Percentiles rank a stretch among this genome's conserved stretches.
phyloP scores from a whole-genome alignment of 2,329 filamentous ascomycete genomes.

The Beauveria sp. region DNA sequence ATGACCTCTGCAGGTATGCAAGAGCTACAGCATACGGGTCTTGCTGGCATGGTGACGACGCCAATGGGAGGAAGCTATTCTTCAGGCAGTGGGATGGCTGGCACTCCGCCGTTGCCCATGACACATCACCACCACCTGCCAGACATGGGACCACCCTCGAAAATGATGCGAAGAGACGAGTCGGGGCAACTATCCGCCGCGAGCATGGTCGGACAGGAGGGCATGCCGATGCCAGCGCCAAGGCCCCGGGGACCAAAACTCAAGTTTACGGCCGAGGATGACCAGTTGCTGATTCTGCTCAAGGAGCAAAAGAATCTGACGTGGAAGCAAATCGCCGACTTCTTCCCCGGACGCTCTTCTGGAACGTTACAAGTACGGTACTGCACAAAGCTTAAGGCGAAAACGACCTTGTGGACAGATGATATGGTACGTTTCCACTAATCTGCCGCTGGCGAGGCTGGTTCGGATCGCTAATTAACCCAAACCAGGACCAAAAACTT shows the following conservation, averaged over 20 bases:
- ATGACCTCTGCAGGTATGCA: slow-evolving; percentile 43
- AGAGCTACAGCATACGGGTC: slow-evolving; percentile 46
- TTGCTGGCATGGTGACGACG: slow-evolving; percentile 48
- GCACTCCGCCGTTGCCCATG: slow-evolving; percentile 16
- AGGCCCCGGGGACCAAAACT: slow-evolving; percentile 80
- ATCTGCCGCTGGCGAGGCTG: not conserved
- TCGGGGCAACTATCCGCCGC: slow-evolving; percentile 52
- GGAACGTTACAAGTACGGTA: slow-evolving; percentile 90
- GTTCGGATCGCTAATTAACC: not conserved
- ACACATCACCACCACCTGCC: slow-evolving; percentile 69
- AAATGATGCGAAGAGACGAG: slow-evolving; percentile 57
- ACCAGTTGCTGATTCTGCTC: slow-evolving; percentile 76
- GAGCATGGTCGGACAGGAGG: slow-evolving; percentile 78
- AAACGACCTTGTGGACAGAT: slow-evolving; percentile 88
- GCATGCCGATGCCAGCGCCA: slow-evolving; percentile 78
- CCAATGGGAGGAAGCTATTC: slow-evolving; percentile 46
- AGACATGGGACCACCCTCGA: slow-evolving; percentile 61
- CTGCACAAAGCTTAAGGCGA: slow-evolving; percentile 90
- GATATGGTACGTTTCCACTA: slow-evolving; percentile 63
- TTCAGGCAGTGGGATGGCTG: slow-evolving; percentile 19
- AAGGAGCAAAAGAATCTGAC: slow-evolving; percentile 94
- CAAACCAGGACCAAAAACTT: slow-evolving; percentile 65
- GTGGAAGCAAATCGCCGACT: slow-evolving; percentile 96
- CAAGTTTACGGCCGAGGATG: slow-evolving; percentile 90
- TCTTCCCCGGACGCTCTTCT: slow-evolving; percentile 84